These are phyloP conservation scores for Boletus mariae DNA, from an alignment of 1,284 basidiomycete species.

Conservation along the genomic window DNA sequence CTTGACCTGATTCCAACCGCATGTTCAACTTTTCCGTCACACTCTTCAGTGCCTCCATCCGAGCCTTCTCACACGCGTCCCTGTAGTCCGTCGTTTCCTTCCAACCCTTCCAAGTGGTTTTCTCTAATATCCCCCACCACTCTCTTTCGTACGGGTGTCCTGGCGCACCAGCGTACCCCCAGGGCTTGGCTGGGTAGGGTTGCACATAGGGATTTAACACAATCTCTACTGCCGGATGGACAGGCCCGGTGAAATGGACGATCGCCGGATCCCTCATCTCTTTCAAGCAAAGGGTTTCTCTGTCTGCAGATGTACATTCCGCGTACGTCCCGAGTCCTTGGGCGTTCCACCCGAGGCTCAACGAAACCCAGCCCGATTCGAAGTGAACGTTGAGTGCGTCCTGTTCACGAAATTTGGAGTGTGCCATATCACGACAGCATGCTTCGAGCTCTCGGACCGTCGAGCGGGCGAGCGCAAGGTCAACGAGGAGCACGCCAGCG, in stretches of 20 bases:
- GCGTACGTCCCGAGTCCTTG: slow-evolving; percentile 58
- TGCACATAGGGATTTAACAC: slow-evolving; percentile 52
- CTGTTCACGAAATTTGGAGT: slow-evolving; percentile 43
- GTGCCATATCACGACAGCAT: slow-evolving; percentile 26
- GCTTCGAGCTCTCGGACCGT: slow-evolving; percentile 26
- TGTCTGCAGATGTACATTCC: slow-evolving; percentile 33
- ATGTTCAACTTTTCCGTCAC: slow-evolving; percentile 11
- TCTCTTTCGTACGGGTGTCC: slow-evolving; percentile 47
- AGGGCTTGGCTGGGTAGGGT: slow-evolving; percentile 53
- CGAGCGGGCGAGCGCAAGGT: slow-evolving; percentile 41
- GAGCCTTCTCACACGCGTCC: slow-evolving; percentile 16
- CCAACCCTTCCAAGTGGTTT: slow-evolving; percentile 43
- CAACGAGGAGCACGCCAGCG: slow-evolving; percentile 51
- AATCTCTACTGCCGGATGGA: slow-evolving; percentile 43
- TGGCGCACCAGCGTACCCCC: slow-evolving; percentile 54
- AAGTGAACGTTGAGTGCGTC: slow-evolving; percentile 52
- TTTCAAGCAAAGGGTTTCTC: slow-evolving; percentile 32
- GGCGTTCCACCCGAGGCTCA: slow-evolving; percentile 50
- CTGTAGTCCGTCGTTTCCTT: slow-evolving; percentile 27
- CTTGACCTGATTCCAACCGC: not conserved
- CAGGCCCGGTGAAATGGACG: slow-evolving; percentile 57
- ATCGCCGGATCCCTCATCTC: slow-evolving; percentile 43
- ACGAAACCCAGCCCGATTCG: slow-evolving; percentile 36
- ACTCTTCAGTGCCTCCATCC: slow-evolving; percentile 5
- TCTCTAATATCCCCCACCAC: slow-evolving; percentile 46